These are phyloP conservation scores for Phytopythium mirpurense DNA, from an alignment of 352 stramenopile species.

Conservation along the genomic window DNA sequence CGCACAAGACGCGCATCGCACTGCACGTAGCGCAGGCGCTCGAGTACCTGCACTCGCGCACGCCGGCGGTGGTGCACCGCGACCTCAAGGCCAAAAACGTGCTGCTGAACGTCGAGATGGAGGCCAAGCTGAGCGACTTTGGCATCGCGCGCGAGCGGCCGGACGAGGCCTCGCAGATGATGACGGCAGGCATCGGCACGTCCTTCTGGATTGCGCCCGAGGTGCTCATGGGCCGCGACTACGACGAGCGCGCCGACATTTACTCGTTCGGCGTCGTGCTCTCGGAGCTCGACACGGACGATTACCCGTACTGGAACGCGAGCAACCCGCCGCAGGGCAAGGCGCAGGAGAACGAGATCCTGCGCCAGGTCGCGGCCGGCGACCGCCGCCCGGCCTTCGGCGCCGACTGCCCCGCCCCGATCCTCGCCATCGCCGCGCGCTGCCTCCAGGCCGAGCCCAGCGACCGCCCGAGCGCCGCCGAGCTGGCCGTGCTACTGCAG, in stretches of 20 bases:
- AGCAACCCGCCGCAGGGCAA: constrained; percentile 35
- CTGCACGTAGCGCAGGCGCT: constrained; percentile 62
- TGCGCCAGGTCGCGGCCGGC: constrained; percentile 50
- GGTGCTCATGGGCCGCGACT: constrained; percentile 31
- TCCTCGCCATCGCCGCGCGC: constrained; percentile 40
- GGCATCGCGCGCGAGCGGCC: constrained; percentile 46
- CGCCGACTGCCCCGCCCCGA: constrained; percentile 34
- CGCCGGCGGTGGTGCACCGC: constrained; percentile 66
- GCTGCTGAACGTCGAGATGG: constrained; percentile 44
- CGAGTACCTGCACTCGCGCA: constrained; percentile 61
- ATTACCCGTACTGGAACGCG: constrained; percentile 57
- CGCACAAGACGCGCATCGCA: constrained; percentile 48
- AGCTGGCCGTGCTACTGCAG: constrained; percentile 51
- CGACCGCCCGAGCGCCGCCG: constrained; percentile 45
- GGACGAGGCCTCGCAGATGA: constrained; percentile 13
- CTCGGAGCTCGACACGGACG: constrained; percentile 52
- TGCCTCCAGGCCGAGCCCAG: constrained; percentile 50
- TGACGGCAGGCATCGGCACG: constrained; percentile 40
- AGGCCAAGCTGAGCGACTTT: constrained; percentile 78
- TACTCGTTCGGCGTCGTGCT: constrained; percentile 46
- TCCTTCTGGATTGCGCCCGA: constrained; percentile 45
- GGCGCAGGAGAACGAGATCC: constrained; percentile 48
- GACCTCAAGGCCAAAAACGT: constrained; percentile 83
- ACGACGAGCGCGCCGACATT: constrained; percentile 37
- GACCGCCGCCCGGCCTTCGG: constrained; percentile 42